Evolutionary conservation across 108 stramenopile genomes (phyloP), one percentile per base, ranked within the genome.

Genomic region (Aurantiochytrium sp.): DNA sequence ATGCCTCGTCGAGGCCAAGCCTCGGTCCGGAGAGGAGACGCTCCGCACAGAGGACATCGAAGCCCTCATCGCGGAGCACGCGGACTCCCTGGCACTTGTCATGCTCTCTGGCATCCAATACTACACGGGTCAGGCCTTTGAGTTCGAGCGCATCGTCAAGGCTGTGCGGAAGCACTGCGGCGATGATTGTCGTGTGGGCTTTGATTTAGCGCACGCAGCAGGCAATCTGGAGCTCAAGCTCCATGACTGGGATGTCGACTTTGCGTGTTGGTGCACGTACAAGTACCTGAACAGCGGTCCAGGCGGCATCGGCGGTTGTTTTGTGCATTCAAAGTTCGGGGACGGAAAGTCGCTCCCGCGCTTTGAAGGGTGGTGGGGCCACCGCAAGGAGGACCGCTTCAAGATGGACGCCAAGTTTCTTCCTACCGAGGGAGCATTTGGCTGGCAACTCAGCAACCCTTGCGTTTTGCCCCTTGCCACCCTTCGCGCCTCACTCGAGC

Each of bases 211-310:
- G 14, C 92, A 92, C 53, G 92, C 92, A 5, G 91, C 90, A 4
- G 92, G 92, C 28, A 92, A 92, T 47, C 72, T 91, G 4, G 58
- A 88, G 19, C 87, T 92, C 35, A 43, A 90, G 18, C 88, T 93
- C 6, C 91, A 93, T 44, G 91, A 90, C 16, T 92, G 91, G 90
- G 92, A 47, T 6, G 83, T 71, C 5, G 92, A 93, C 60, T 93
- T 93, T 58, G 92, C 92, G 3, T 91, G 91, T 60, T 93, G 92
- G 92, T 93, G 92, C 89, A 76, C 89, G 35, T 93, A 93, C 90
- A 93, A 93, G 59, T 93, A 93, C 73, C 43, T 93, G 19, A 92
- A 92, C 88, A 47, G 55, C 18, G 92, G 92, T 4, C 92, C 92
- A 5, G 92, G 92, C 18, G 83, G 47, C 16, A 90, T 93, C 59